These are phyloP conservation scores for Chaetomium sp. DNA, from an alignment of 2,329 filamentous ascomycete genomes.

Conservation along the genomic window DNA sequence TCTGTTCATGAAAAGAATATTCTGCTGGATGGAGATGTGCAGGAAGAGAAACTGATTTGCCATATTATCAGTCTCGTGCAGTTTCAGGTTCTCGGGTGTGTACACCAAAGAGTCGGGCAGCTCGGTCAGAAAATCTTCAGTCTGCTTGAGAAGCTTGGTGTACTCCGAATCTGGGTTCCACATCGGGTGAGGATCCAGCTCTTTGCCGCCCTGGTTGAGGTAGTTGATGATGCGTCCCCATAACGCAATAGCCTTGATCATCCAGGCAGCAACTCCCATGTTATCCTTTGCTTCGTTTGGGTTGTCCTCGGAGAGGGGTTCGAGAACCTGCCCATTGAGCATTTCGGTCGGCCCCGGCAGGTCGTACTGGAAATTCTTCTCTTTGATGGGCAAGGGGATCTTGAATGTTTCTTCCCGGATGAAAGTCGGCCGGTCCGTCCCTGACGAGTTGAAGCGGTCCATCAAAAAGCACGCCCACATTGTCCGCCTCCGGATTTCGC, in stretches of 20 bases:
- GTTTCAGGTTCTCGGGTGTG: conserved; percentile 77
- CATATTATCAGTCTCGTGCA: conserved; percentile 80
- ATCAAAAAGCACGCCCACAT: conserved; percentile 99
- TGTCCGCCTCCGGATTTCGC: conserved; percentile 86
- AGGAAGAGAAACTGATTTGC: conserved; percentile 92
- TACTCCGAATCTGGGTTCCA: conserved; percentile 84
- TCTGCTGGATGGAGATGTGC: conserved; percentile 88
- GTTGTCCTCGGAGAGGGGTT: conserved; percentile 63
- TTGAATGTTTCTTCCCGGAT: conserved; percentile 86
- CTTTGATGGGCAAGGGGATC: conserved; percentile 87
- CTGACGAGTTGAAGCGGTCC: conserved; percentile 96
- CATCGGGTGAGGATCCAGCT: conserved; percentile 73
- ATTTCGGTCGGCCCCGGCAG: conserved; percentile 87
- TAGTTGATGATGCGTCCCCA: conserved; percentile 92
- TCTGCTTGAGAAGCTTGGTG: conserved; percentile 67
- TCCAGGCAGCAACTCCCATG: conserved; percentile 92
- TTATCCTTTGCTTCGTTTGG: conserved; percentile 71
- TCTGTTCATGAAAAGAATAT: conserved; percentile 84
- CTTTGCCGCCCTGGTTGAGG: conserved; percentile 85
- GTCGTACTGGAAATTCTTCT: conserved; percentile 86
- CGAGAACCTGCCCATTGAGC: conserved; percentile 69
- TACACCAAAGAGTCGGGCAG: conserved; percentile 76
- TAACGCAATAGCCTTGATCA: conserved; percentile 79
- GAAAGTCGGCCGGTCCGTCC: conserved; percentile 88
- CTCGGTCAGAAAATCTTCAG: conserved; percentile 67